A percentile compares a stretch with the other conserved stretches of the same genome.
Conservation (phyloP, 2,329 filamentous ascomycete genomes). For the Colletotrichum coccodes region DNA sequence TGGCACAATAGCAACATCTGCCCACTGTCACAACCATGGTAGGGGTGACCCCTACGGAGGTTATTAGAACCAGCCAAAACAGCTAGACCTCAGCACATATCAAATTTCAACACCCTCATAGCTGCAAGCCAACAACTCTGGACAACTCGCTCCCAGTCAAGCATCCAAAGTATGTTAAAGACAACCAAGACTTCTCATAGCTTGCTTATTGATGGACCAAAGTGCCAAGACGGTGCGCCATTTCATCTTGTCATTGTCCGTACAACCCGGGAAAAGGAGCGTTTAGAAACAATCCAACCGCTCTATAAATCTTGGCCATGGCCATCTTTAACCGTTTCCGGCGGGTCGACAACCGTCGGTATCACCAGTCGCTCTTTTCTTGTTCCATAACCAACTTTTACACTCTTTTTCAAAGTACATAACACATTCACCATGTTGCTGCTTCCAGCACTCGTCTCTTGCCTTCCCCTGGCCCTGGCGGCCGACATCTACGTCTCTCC, state of each 20-base stretch:
- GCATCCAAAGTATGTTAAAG: constrained; percentile 17
- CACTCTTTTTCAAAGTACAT: constrained; percentile 13
- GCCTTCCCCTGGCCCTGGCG: constrained; percentile 34
- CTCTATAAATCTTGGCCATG: constrained; percentile 1
- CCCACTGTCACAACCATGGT: background rate
- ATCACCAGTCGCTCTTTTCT: background rate
- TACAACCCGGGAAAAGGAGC: background rate
- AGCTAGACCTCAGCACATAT: background rate
- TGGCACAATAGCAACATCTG: background rate
- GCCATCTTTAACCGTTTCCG: background rate
- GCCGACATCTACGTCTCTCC: constrained; percentile 57
- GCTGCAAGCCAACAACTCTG: background rate
- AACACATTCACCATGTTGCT: constrained; percentile 2
- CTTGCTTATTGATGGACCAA: background rate
- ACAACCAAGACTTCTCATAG: constrained; percentile 1
- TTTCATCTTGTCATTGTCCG: background rate
- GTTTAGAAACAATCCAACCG: background rate
- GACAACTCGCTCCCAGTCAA: background rate
- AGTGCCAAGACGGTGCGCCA: constrained; percentile 4
- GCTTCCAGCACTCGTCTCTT: constrained; percentile 9
- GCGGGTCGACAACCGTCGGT: background rate
- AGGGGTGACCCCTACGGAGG: constrained; percentile 7
- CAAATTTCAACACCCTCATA: background rate
- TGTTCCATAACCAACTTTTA: constrained; percentile 1
- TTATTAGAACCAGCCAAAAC: background rate